Base-by-base conservation (phyloP, 140 eudicot species). In the Oenanthe javanica region DNA sequence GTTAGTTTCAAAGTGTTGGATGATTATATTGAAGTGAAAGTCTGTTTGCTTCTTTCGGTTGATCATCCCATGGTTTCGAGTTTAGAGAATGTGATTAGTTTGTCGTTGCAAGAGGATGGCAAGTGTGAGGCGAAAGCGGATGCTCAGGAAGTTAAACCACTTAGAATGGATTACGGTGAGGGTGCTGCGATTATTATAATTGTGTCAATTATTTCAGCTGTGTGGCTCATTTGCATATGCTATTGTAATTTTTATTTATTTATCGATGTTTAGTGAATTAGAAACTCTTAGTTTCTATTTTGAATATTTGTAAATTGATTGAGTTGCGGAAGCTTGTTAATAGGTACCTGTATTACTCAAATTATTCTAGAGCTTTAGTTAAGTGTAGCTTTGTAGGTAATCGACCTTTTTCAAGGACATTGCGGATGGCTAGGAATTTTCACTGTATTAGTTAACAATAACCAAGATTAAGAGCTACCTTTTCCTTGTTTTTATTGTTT, bases 1-100 rank as follows among this genome's bases (percentile, higher is more conserved):
- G 72, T 92, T 21, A 72, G 45, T 71, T 79, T 81, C 64, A 87
- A 86, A 75, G 84, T 86, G n/a, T 59, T 83, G 75, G 90, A 89
- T 54, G 96, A 91, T 81, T 89, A 89, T 78, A 84, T 95, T 79
- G 92, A 92, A 71, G 92, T 88, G n/a, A 92, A 89, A n/a, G 67
- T 95, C 51, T 84, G 77, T 77, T 86, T 95, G 77, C 81, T 95
- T 78, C 90, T 95, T 77, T 97, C 97, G 1, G 88, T 91, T 75
- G 97, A 95, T 79, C 97, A 95, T 73, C 97, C 99, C 7, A 81
- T 95, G 47, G 84, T 91, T 9, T 88, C 93, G 2, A 82, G 54
- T 50, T 90, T 94, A 63, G 88, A 83, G 42, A 90, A 88, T 15
- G 86, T 81, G 25, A 46, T 81, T 19, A 70, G 63, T 55, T 9